These are phyloP conservation scores for Cladorrhinum samala DNA, from an alignment of 495 filamentous ascomycete species.

Conservation along the genomic window DNA sequence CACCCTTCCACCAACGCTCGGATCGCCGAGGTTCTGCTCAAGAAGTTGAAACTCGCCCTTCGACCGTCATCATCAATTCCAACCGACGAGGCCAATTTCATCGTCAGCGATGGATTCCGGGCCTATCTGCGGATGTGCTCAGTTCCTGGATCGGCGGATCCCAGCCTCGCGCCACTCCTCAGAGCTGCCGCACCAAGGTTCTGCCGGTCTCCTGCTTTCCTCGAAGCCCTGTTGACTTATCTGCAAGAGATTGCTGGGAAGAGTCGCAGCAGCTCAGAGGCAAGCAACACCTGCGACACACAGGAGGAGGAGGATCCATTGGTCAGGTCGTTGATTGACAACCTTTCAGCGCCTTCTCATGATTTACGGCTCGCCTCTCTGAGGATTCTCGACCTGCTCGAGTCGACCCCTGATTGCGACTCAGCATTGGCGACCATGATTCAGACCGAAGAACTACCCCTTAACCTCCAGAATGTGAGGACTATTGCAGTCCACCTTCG, in stretches of 20 bases:
- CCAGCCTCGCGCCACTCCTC: conserved; percentile 50
- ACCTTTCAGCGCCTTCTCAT: conserved; percentile 67
- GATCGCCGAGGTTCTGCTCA: conserved; percentile 49
- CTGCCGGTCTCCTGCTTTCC: conserved; percentile 56
- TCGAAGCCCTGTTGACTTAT: conserved; percentile 59
- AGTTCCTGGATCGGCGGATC: conserved; percentile 43
- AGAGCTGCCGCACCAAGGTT: conserved; percentile 55
- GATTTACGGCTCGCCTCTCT: conserved; percentile 64
- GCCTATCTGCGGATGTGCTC: conserved; percentile 49
- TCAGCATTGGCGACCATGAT: conserved; percentile 50
- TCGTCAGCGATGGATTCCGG: conserved; percentile 50
- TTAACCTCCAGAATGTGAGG: conserved; percentile 68
- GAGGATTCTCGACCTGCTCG: conserved; percentile 54
- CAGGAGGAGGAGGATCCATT: conserved; percentile 49
- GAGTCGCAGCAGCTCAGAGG: conserved; percentile 20
- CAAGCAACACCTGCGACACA: conserved; percentile 28
- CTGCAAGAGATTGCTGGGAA: conserved; percentile 44
- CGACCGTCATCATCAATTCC: conserved; percentile 47
- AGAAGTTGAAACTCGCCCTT: conserved; percentile 52
- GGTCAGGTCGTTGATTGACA: conserved; percentile 56
- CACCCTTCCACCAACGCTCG: conserved; percentile 49
- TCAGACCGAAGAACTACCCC: conserved; percentile 68
- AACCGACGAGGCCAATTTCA: conserved; percentile 52
- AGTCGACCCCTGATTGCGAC: conserved; percentile 28
- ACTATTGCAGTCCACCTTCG: conserved; percentile 77